A percentile compares a stretch with the other conserved stretches of the same genome.
Evolutionary conservation across 2,329 filamentous ascomycete genomes (phyloP).

Genomic region (Talaromyces sp.): DNA sequence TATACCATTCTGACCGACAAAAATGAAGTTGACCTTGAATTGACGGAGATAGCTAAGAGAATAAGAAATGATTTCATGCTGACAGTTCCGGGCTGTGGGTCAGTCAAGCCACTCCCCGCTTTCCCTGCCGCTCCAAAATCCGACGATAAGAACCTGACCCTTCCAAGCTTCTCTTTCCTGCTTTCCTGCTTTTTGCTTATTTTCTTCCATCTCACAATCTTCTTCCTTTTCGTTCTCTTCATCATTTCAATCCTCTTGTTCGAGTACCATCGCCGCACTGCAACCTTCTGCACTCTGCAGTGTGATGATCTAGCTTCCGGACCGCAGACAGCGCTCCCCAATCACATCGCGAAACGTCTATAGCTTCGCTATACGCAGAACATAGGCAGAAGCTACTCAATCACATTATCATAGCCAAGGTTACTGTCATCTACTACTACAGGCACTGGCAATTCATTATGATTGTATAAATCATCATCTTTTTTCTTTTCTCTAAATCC

Average conservation of each 20-base stretch:
- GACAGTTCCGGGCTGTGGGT: not conserved
- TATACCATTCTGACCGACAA: not conserved
- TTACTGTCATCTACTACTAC: not conserved
- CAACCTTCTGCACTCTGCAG: not conserved
- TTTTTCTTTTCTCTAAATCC: not conserved
- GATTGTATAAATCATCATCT: not conserved
- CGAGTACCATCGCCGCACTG: not conserved
- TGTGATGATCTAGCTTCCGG: slow-evolving; percentile 4
- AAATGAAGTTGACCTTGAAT: not conserved
- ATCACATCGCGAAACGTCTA: slow-evolving; percentile 7
- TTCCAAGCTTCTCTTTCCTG: not conserved
- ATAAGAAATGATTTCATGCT: not conserved
- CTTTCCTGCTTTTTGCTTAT: not conserved
- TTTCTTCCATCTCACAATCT: not conserved
- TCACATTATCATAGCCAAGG: not conserved
- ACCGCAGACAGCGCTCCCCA: slow-evolving; percentile 10
- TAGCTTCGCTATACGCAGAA: not conserved
- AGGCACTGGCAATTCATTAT: not conserved
- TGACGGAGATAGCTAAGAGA: not conserved
- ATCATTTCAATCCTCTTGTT: not conserved
- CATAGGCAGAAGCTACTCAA: not conserved
- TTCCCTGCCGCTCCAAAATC: not conserved
- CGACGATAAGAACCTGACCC: slow-evolving; percentile 9
- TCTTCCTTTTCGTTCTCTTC: not conserved
- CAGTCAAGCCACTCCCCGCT: slow-evolving; percentile 7